Base-by-base conservation (phyloP, 257 asterid genomes). In the Osmanthus fragrans region DNA sequence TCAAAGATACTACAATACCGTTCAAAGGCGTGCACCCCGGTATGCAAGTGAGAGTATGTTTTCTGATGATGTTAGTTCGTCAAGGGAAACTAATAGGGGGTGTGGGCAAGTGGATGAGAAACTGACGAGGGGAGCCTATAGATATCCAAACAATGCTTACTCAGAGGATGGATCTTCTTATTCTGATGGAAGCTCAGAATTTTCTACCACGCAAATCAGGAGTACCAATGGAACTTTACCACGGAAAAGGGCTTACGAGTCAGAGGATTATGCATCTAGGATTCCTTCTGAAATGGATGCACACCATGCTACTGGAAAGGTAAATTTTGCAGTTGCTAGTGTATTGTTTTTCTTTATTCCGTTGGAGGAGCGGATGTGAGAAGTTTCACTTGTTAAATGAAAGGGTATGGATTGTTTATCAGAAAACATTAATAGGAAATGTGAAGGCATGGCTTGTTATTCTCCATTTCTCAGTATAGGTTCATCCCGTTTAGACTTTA, bases 161-260 rank as follows among this genome's bases (percentile, higher is more conserved):
- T 80, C 85, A n/a, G 89, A 87, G 82, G 91, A 87, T 74, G 89
- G 83, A 66, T 81, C 81, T 69, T 83, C 87, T 73, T 87, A 81
- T 85, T 85, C 91, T 27, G 89, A 80, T 71, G 85, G 75, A 10
- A 87, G 91, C 81, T 87, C 91, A 18, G 89, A 87, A 83, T 87
- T 83, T 42, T 87, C 90, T 29, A 82, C 86, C 72, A 80, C 84
- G 27, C 86, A 84, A 73, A 81, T 73, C 12, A 85, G 81, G 75
- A 76, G 84, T 49, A 74, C 27, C 32, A 70, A 80, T 76, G 85
- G 84, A 70, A 69, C 68, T 65, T 47, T 75, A 23, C 84, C 81
- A 30, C 80, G 76, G 11, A 69, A 81, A 66, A 75, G 75, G 77
- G 77, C 77, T 71, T 33, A 80, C 79, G 42, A 66, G 42, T 75